These are phyloP conservation scores for Acacia pycnantha DNA, from an alignment of 331 rosid species.

Conservation along the genomic window DNA sequence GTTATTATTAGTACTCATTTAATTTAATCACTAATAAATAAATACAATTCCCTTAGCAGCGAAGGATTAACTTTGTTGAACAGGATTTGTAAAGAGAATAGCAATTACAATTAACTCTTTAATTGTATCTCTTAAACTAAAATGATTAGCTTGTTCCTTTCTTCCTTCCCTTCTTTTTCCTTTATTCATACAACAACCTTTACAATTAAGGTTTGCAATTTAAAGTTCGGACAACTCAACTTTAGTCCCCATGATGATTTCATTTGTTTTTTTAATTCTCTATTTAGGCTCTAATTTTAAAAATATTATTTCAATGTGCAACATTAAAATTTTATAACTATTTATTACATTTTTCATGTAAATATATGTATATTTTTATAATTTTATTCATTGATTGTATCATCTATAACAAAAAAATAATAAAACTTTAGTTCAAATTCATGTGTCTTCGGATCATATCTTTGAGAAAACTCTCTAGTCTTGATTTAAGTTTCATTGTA, in stretches of 20 bases:
- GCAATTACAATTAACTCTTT: conserved; percentile 9
- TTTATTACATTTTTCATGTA: background rate
- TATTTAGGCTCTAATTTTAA: background rate
- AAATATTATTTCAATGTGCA: background rate
- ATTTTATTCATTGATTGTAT: background rate
- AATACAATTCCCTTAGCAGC: conserved; percentile 7
- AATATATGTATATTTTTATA: background rate
- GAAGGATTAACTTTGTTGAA: conserved; percentile 26
- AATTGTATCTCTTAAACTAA: conserved; percentile 18
- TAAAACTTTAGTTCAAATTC: background rate
- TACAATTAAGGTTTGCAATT: background rate
- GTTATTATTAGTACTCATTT: conserved; percentile 10
- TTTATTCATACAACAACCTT: background rate
- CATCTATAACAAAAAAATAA: background rate
- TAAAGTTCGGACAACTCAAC: background rate
- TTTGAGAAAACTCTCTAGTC: background rate
- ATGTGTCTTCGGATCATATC: background rate
- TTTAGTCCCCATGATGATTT: background rate
- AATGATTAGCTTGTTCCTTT: conserved; percentile 6
- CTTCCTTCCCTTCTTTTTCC: background rate
- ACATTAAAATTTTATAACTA: background rate
- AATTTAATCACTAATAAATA: background rate
- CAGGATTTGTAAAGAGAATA: conserved; percentile 15
- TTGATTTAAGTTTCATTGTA: background rate
- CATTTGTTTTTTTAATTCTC: background rate